Evolutionary conservation across 202 grass and related monocot genomes (phyloP).

Genomic region (Setaria viridis): DNA sequence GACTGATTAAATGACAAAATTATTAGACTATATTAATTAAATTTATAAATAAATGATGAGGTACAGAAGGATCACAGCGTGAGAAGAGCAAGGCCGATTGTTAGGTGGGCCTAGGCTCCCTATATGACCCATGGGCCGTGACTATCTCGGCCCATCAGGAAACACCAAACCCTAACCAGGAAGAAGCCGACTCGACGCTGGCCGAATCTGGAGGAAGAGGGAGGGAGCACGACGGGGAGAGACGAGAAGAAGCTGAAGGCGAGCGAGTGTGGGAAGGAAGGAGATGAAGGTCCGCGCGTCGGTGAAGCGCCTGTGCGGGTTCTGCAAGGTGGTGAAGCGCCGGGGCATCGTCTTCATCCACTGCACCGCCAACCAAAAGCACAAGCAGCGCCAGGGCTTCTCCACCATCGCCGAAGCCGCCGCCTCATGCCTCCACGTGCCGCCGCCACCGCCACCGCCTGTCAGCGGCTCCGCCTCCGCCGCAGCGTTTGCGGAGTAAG

Average conservation of each 20-base stretch:
- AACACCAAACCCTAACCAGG: conserved; percentile 36
- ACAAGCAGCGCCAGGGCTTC: conserved; percentile 96
- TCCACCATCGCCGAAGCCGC: conserved; percentile 76
- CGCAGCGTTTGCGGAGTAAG: conserved; percentile 50
- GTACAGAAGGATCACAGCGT: too few species aligned
- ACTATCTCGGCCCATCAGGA: neutral
- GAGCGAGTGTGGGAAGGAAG: neutral
- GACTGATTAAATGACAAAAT: too few species aligned
- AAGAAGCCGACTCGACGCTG: neutral
- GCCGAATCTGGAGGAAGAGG: neutral
- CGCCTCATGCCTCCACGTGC: conserved; percentile 34
- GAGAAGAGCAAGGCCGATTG: neutral
- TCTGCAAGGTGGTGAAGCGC: conserved; percentile 91
- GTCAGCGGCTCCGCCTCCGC: conserved; percentile 18
- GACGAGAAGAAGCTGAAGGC: conserved; percentile 9
- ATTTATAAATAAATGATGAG: too few species aligned
- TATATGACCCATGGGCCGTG: neutral
- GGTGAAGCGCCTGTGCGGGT: conserved; percentile 89
- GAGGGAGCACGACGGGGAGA: neutral
- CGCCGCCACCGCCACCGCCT: conserved; percentile 1
- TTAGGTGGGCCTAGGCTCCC: neutral
- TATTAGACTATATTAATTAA: too few species aligned
- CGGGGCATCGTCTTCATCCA: conserved; percentile 87
- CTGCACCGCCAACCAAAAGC: conserved; percentile 85
- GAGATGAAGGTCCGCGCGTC: conserved; percentile 96